Evolutionary conservation across 2,329 filamentous ascomycete genomes (phyloP).

Genomic region (Aureobasidium uvarum): DNA sequence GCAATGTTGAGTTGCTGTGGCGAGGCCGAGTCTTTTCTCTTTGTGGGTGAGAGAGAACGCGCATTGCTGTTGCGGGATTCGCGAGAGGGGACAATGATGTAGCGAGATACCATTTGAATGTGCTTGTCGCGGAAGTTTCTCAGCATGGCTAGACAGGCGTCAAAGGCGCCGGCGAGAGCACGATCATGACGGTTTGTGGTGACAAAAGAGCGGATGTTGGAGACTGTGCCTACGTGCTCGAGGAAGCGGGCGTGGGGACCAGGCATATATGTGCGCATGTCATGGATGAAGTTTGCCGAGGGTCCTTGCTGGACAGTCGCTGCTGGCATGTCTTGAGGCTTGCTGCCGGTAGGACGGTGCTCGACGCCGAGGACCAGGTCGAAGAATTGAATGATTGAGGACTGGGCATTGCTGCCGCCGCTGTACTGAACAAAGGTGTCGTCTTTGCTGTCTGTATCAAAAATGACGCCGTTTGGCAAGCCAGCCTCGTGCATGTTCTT

Average conservation of each 20-base stretch:
- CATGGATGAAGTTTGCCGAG: conserved; percentile 86
- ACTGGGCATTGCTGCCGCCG: conserved; percentile 95
- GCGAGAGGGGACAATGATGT: conserved; percentile 86
- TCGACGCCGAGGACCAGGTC: conserved; percentile 87
- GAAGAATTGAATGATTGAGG: conserved; percentile 95
- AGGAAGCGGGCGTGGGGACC: conserved; percentile 88
- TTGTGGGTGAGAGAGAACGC: conserved; percentile 27
- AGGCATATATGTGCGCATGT: conserved; percentile 98
- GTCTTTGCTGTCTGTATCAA: conserved; percentile 66
- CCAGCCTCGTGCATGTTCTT: conserved; percentile 98
- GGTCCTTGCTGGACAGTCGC: conserved; percentile 45
- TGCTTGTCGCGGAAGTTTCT: conserved; percentile 84
- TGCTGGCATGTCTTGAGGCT: conserved; percentile 39
- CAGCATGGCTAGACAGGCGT: conserved; percentile 81
- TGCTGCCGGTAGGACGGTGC: conserved; percentile 81
- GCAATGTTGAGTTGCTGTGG: conserved; percentile 59
- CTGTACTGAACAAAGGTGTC: conserved; percentile 74
- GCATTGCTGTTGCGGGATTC: conserved; percentile 55
- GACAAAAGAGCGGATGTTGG: conserved; percentile 87
- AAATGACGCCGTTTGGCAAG: conserved; percentile 80
- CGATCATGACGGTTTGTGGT: conserved; percentile 60
- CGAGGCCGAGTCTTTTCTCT: not conserved
- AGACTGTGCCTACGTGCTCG: conserved; percentile 70
- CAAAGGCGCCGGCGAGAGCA: conserved; percentile 75
- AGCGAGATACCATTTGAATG: conserved; percentile 92